phyloP scores from a whole-genome alignment of 2,329 filamentous ascomycete species.

The Penicillium sp. region DNA sequence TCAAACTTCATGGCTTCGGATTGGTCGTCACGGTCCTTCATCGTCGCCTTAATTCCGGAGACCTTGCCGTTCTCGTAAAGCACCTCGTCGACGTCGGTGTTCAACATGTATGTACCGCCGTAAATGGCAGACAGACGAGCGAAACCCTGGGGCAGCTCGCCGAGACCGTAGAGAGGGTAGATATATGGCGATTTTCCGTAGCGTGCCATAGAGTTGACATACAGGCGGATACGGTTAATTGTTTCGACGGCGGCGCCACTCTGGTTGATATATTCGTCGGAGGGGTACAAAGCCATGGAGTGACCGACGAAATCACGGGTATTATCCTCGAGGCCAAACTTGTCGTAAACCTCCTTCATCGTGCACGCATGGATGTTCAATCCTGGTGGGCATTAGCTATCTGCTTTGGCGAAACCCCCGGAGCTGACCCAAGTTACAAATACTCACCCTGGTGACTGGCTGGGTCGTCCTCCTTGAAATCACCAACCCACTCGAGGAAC shows the following conservation, averaged over 20 bases:
- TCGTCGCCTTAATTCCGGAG: constrained; percentile 93
- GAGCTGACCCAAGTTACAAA: constrained; percentile 24
- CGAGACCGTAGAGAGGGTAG: constrained; percentile 94
- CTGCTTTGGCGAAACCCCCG: background rate
- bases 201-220: constrained; percentile 92
- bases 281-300: constrained; percentile 91
- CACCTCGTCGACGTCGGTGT: constrained; percentile 86
- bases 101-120: constrained; percentile 98
- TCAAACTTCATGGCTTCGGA: constrained; percentile 76
- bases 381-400: constrained; percentile 45
- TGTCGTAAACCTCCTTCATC: constrained; percentile 99
- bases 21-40: constrained; percentile 73
- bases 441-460: constrained; percentile 73
- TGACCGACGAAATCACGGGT: constrained; percentile 96
- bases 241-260: constrained; percentile 69
- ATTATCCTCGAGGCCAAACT: constrained; percentile 79
- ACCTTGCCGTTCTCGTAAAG: constrained; percentile 74
- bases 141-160: constrained; percentile 94
- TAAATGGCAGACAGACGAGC: constrained; percentile 96
- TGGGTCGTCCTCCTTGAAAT: constrained; percentile 72
- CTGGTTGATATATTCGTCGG: constrained; percentile 72
- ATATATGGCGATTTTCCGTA: constrained; percentile 99
- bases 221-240: constrained; percentile 85
- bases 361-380: constrained; percentile 69
- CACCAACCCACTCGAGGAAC: constrained; percentile 91